phyloP scores from a whole-genome alignment of 805 yeast genomes.

The Candida easanensis region DNA sequence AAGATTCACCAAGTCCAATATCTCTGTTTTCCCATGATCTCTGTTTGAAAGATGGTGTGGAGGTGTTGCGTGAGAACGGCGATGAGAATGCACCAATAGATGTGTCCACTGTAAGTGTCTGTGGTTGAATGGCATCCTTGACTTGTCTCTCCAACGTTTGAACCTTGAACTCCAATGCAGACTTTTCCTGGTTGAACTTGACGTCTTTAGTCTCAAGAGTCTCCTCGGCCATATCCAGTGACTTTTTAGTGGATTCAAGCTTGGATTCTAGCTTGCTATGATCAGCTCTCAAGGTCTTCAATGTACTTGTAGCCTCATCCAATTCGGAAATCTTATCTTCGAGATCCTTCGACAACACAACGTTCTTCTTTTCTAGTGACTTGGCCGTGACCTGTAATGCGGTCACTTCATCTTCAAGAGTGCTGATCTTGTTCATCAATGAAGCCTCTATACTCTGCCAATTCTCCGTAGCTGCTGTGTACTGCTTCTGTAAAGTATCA shows the following conservation, averaged over 20 bases:
- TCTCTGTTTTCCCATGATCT: conserved; percentile 26
- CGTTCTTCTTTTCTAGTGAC: conserved; percentile 23
- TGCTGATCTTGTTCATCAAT: conserved; percentile 46
- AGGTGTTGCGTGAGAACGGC: conserved; percentile 14
- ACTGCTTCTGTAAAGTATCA: conserved; percentile 62
- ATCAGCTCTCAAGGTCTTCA: conserved; percentile 29
- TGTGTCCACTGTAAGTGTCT: conserved; percentile 14
- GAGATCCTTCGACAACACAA: conserved; percentile 31
- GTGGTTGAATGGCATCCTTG: conserved; percentile 19
- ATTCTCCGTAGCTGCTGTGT: conserved; percentile 71
- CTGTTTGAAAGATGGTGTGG: conserved; percentile 21
- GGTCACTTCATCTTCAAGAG: conserved; percentile 44
- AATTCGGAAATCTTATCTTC: conserved; percentile 25
- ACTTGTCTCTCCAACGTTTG: conserved; percentile 18
- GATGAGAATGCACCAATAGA: conserved; percentile 1
- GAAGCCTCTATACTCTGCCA: conserved; percentile 81
- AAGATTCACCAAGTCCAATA: conserved; percentile 46
- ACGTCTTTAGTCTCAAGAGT: conserved; percentile 21
- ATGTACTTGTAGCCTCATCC: conserved; percentile 16
- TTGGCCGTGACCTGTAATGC: conserved; percentile 31
- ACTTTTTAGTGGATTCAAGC: conserved; percentile 23
- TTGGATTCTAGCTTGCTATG: conserved; percentile 18
- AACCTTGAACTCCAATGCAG: conserved; percentile 19
- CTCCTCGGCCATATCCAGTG: conserved; percentile 27
- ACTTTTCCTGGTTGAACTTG: conserved; percentile 17